These are phyloP conservation scores for Botrytis aclada DNA, from an alignment of 2,329 filamentous ascomycete species.

Conservation along the genomic window DNA sequence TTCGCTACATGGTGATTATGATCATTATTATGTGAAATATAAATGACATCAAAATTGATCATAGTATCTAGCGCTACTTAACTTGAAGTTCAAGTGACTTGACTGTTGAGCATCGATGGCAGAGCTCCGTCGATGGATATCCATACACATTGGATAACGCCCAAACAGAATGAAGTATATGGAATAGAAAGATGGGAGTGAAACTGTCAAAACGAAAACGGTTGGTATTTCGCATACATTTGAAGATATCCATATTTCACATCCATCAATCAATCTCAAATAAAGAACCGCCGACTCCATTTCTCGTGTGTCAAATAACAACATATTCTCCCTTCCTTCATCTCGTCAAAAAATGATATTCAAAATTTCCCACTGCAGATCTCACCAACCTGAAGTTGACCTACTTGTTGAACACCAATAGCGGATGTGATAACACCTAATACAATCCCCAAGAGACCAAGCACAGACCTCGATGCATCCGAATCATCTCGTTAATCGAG, in stretches of 20 bases:
- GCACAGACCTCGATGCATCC: background rate
- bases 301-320: background rate
- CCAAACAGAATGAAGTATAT: too few species aligned
- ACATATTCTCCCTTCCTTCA: accelerated
- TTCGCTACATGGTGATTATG: background rate
- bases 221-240: background rate
- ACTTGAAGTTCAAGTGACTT: background rate
- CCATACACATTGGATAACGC: background rate
- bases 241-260: background rate
- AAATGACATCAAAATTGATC: background rate
- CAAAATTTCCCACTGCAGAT: background rate
- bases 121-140: background rate
- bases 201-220: background rate
- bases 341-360: background rate
- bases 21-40: background rate
- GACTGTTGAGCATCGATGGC: too few species aligned
- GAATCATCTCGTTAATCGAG: background rate
- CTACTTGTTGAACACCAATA: too few species aligned
- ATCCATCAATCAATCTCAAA: background rate
- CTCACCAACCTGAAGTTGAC: background rate
- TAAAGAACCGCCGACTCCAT: background rate
- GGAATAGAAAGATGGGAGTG: background rate
- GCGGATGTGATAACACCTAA: too few species aligned
- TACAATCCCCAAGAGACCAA: background rate
- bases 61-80: background rate